A percentile compares a stretch with the other conserved stretches of the same genome.
These are phyloP conservation scores for Botrytis pseudocinerea DNA, from an alignment of 2,329 filamentous ascomycete species.

Conservation along the genomic window DNA sequence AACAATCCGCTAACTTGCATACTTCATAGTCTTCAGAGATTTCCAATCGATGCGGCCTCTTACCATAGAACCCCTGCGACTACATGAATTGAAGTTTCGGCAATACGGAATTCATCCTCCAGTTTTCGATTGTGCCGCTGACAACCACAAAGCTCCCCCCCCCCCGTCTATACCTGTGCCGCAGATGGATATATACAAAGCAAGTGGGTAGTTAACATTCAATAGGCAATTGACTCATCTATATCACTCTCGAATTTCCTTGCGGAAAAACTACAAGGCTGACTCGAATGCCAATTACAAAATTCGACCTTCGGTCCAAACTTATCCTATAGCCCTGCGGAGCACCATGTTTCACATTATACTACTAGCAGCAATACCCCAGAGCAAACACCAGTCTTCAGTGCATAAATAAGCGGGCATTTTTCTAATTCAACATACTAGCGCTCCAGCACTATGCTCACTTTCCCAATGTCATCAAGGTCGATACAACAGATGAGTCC, in stretches of 20 bases:
- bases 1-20: constrained; percentile 9
- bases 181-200: no score
- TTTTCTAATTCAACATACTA: neutral
- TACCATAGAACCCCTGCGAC: neutral
- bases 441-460: neutral
- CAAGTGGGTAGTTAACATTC: neutral
- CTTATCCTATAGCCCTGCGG: neutral
- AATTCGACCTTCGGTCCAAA: neutral
- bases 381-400: no score
- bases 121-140: neutral
- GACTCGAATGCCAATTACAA: neutral
- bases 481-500: neutral
- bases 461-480: neutral
- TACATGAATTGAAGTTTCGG: neutral
- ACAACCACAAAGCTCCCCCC: neutral
- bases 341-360: neutral
- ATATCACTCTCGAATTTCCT: neutral
- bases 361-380: neutral
- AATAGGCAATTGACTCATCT: neutral
- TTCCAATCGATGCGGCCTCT: neutral
- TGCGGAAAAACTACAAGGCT: neutral
- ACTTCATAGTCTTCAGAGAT: neutral
- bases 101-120: neutral
- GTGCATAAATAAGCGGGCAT: neutral
- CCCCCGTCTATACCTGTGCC: neutral